phyloP scores from a whole-genome alignment of 305 asterid genomes.

The Fraxinus sp. region DNA sequence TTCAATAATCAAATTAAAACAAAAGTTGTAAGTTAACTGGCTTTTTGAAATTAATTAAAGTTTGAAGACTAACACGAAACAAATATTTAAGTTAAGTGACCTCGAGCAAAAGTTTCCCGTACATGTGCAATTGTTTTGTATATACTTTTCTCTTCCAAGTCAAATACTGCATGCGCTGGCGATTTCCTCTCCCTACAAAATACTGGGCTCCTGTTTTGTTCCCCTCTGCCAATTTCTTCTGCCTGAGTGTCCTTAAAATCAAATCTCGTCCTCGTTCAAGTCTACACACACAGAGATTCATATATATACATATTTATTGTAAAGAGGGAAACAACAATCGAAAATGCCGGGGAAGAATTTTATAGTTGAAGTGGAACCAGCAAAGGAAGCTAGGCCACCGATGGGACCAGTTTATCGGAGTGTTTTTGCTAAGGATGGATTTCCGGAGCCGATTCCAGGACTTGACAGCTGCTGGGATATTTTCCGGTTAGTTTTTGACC shows the following conservation, averaged over 20 bases:
- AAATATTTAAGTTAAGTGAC: background rate
- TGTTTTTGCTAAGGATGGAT: slow-evolving; percentile 71
- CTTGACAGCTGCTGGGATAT: slow-evolving; percentile 90
- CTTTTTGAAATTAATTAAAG: background rate
- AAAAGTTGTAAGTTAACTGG: background rate
- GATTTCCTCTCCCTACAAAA: slow-evolving; percentile 5
- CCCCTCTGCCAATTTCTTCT: slow-evolving; percentile 7
- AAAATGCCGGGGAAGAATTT: slow-evolving; percentile 51
- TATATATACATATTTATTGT: background rate
- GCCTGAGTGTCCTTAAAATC: slow-evolving; percentile 2
- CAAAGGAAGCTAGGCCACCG: slow-evolving; percentile 66
- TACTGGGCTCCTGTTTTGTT: background rate
- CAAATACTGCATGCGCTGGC: slow-evolving; percentile 20
- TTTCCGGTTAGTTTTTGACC: slow-evolving; percentile 58
- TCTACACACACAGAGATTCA: background rate
- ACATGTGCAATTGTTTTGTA: background rate
- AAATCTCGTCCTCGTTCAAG: background rate
- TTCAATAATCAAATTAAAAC: background rate
- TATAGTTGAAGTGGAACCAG: slow-evolving; percentile 70
- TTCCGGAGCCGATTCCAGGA: slow-evolving; percentile 77
- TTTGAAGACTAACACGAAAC: background rate
- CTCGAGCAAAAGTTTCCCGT: background rate
- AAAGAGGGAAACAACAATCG: slow-evolving; percentile 18
- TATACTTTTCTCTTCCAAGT: slow-evolving; percentile 15
- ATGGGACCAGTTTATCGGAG: slow-evolving; percentile 88